Base-by-base conservation (phyloP, 2,329 filamentous ascomycete species). In the Diaporthe sp. region DNA sequence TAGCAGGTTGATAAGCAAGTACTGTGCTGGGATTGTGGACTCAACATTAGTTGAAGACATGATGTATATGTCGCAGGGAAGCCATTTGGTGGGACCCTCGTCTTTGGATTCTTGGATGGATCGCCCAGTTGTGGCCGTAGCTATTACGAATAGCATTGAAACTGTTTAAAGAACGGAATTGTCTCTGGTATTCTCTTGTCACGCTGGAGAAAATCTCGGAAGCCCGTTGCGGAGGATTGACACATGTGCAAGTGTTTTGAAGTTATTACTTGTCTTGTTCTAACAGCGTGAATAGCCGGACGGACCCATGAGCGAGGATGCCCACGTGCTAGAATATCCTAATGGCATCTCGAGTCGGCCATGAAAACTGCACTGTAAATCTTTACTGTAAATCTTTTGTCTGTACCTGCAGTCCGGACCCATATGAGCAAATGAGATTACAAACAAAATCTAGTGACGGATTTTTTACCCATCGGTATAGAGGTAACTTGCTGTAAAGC, bases 401-500 rank as follows among this genome's bases (percentile, higher is more conserved):
- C 15, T 31, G 25, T 28, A 19, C 25, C 25, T 8, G 53, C 15
- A 57, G 13, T 10, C 13, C 28, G 25, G 15, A 28, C 15, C 28
- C n/a, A n/a, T 12, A 25, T 13, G 3, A 25, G 1, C n/a, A 25
- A 6, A 37, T 37, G 10, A 8, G 2, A 10, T 1, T 55, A 19
- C 22, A 51, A 8, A 19, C 2, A 8, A 9, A 9, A 9, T 22
- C 15, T 17, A 5, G 15, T 9, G 28, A 4, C 28, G 28, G 25
- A 8, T 0, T 2, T 8, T 19, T 34, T 8, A 12, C 22, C 25
- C 7, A 10, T 51, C 0, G 22, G 1, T 51, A 2, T n/a, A 7
- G 1, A 6, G 51, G 4, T 4, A 28, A 51, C 5, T 1, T 53
- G 4, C 51, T 53, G n/a, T 12, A n/a, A 53, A 17, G 15, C n/a